These are phyloP conservation scores for Citrullus colocynthis DNA, from an alignment of 306 rosid genomes.

Conservation along the genomic window DNA sequence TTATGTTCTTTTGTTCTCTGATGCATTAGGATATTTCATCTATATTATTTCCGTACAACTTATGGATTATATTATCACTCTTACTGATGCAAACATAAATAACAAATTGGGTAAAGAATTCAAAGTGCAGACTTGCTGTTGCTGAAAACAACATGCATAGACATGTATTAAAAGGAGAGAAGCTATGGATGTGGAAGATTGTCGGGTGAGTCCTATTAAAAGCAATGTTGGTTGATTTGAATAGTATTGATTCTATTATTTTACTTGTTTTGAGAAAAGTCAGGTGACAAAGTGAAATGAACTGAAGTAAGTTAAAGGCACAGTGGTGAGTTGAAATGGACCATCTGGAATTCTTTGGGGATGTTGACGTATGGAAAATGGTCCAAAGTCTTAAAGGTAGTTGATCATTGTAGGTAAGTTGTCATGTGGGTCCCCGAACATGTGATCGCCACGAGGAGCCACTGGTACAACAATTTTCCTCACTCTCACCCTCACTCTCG, in stretches of 20 bases:
- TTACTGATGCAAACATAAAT: not conserved
- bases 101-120: not conserved
- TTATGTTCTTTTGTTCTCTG: not conserved
- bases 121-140: not conserved
- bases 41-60: not conserved
- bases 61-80: not conserved
- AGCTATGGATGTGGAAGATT: not conserved
- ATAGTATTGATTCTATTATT: not conserved
- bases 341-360: not conserved
- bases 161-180: not conserved
- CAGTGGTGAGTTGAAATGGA: slow-evolving; percentile 1
- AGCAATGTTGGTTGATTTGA: not conserved
- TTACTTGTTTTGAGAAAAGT: not conserved
- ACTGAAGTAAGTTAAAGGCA: not conserved
- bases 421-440: not conserved
- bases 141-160: not conserved
- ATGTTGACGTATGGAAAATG: slow-evolving; percentile 4
- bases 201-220: not conserved
- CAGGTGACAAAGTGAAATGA: not conserved
- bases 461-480: not conserved
- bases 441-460: not conserved
- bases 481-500: not conserved
- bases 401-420: not conserved
- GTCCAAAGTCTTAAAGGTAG: not conserved
- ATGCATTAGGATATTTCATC: not conserved